Evolutionary conservation across 2,329 filamentous ascomycete genomes (phyloP).

Genomic region (Sclerotinia glacialis): DNA sequence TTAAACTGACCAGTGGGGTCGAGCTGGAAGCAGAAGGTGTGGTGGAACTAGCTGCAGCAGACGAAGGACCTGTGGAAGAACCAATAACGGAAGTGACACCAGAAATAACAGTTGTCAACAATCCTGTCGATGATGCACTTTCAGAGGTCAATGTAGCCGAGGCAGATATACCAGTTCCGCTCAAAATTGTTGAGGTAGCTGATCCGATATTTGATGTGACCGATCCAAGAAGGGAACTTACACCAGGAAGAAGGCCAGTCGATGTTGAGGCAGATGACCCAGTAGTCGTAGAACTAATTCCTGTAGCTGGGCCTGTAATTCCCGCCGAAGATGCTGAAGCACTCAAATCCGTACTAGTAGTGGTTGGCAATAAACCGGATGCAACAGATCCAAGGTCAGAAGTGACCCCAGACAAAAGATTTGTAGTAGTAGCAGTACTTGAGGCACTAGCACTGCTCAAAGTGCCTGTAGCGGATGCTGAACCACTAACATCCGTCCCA

Average conservation of each 20-base stretch:
- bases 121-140: conserved; percentile 2
- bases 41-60: not conserved
- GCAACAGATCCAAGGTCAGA: conserved; percentile 5
- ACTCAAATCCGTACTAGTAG: conserved; percentile 17
- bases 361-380: conserved; percentile 1
- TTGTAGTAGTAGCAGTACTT: not conserved
- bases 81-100: conserved; percentile 10
- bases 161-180: not conserved
- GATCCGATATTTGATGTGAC: conserved; percentile 2
- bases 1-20: conserved; percentile 20
- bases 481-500: conserved; percentile 10
- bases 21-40: conserved; percentile 1
- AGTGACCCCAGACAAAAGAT: not conserved
- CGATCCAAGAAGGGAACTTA: conserved; percentile 12
- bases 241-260: not conserved
- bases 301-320: conserved; percentile 17
- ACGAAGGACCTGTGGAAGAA: conserved; percentile 1
- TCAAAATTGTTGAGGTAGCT: not conserved
- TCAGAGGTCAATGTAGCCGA: not conserved
- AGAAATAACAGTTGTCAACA: not conserved
- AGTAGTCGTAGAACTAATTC: not conserved
- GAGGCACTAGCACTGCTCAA: not conserved
- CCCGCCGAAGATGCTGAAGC: conserved; percentile 17
- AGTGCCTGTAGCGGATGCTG: not conserved
- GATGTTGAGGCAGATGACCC: not conserved